Conservation (phyloP, 1,284 basidiomycete genomes). For the Pseudozyma thailandica region DNA sequence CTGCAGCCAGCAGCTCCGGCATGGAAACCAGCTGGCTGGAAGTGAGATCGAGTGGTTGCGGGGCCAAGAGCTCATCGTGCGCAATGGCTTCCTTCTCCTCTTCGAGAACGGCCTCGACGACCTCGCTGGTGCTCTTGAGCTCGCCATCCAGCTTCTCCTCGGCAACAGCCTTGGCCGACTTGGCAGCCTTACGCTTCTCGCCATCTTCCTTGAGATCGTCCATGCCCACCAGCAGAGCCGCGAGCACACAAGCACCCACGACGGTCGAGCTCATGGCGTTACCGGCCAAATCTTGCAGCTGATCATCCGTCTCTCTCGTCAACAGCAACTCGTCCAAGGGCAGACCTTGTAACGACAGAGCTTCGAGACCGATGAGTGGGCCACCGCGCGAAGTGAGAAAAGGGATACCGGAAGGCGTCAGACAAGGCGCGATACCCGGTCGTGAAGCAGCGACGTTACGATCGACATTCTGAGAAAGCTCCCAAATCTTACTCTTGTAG, state of each 20-base stretch:
- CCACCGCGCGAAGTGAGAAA: conserved; percentile 95
- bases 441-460: conserved; percentile 83
- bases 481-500: conserved; percentile 74
- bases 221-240: conserved; percentile 74
- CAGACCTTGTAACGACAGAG: conserved; percentile 89
- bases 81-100: conserved; percentile 70
- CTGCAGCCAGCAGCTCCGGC: conserved; percentile 74
- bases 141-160: conserved; percentile 73
- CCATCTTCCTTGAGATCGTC: conserved; percentile 41
- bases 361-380: conserved; percentile 93
- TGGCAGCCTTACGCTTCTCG: conserved; percentile 19
- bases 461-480: conserved; percentile 91
- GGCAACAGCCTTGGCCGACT: conserved; percentile 69
- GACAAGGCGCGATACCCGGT: conserved; percentile 86
- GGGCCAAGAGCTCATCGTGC: conserved; percentile 69
- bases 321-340: conserved; percentile 89
- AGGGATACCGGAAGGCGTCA: conserved; percentile 95
- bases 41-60: conserved; percentile 42
- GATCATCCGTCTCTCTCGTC: conserved; percentile 91
- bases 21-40: conserved; percentile 39
- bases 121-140: conserved; percentile 70
- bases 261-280: conserved; percentile 97
- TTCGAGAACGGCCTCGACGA: conserved; percentile 69
- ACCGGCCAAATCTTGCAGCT: conserved; percentile 91
- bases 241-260: conserved; percentile 87